A percentile compares a stretch with the other conserved stretches of the same genome.
Evolutionary conservation across 2,329 filamentous ascomycete species (phyloP).

Genomic region (Trichoderma atrobrunneum): DNA sequence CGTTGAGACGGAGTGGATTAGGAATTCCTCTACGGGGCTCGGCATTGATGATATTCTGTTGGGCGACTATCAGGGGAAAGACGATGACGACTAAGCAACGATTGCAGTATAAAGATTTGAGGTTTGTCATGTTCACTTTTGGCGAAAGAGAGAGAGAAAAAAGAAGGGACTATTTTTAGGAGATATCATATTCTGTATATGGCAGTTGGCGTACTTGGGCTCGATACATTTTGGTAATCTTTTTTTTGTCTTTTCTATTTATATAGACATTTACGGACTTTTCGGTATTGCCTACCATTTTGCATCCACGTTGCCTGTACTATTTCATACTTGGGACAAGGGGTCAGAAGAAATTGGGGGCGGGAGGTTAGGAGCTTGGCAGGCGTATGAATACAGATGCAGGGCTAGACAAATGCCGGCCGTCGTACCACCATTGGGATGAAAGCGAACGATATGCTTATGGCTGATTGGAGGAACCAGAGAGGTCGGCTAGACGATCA

Average conservation of each 20-base stretch:
- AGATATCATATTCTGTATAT: background rate
- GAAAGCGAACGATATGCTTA: background rate
- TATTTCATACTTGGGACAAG: background rate
- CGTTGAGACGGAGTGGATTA: constrained; percentile 88
- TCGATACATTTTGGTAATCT: constrained; percentile 2
- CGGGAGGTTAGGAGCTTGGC: background rate
- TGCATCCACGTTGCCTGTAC: background rate
- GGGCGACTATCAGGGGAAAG: constrained; percentile 67
- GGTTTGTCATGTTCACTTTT: background rate
- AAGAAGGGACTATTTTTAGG: background rate
- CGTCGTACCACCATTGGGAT: background rate
- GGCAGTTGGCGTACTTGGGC: constrained; percentile 13
- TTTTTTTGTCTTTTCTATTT: constrained; percentile 5
- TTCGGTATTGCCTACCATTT: background rate
- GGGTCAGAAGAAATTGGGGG: constrained; percentile 2
- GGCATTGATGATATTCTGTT: constrained; percentile 70
- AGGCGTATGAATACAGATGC: background rate
- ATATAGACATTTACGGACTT: background rate
- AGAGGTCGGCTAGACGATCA: background rate
- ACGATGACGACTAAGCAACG: constrained; percentile 34
- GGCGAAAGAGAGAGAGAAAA: background rate
- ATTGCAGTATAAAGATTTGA: background rate
- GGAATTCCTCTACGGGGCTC: constrained; percentile 51
- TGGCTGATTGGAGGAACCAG: background rate
- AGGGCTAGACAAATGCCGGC: background rate